Evolutionary conservation across 2,329 filamentous ascomycete species (phyloP).

Genomic region (Aspergillus sp.): DNA sequence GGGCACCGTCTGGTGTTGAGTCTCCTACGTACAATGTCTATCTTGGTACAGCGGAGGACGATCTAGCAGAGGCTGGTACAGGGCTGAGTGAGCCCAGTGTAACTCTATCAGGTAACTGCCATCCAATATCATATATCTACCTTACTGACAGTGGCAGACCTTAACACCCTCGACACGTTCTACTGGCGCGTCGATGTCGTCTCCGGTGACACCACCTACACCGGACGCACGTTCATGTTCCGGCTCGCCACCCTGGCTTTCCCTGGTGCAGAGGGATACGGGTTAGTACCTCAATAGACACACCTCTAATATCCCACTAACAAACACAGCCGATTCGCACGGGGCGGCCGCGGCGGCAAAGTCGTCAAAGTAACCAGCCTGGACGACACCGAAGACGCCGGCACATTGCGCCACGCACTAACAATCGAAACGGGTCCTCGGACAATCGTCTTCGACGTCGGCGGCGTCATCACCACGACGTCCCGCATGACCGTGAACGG

Average conservation of each 20-base stretch:
- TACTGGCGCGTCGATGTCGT: slow-evolving; percentile 14
- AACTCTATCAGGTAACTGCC: neutral
- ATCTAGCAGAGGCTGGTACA: neutral
- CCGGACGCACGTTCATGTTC: slow-evolving; percentile 8
- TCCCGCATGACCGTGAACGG: slow-evolving; percentile 5
- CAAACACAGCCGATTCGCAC: slow-evolving; percentile 7
- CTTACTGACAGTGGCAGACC: neutral
- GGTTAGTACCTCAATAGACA: neutral
- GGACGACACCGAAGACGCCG: slow-evolving; percentile 5
- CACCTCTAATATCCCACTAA: too few relatives aligned
- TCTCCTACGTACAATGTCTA: slow-evolving; percentile 9
- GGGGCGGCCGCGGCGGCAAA: slow-evolving; percentile 11
- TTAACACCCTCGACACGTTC: slow-evolving; percentile 11
- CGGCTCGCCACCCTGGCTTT: slow-evolving; percentile 9
- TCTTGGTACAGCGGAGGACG: neutral
- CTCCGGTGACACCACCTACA: neutral
- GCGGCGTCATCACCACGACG: slow-evolving; percentile 7
- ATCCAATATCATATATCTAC: too few relatives aligned
- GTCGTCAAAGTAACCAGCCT: slow-evolving; percentile 14
- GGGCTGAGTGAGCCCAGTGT: neutral
- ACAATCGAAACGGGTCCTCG: slow-evolving; percentile 5
- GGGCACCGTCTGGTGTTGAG: neutral
- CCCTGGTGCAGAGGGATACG: slow-evolving; percentile 14
- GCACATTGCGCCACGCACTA: slow-evolving; percentile 8
- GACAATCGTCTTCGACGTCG: slow-evolving; percentile 11